Percentiles rank a stretch among this genome's conserved stretches.
phyloP scores from a whole-genome alignment of 2,329 filamentous ascomycete species.

The Sclerotinia borealis region DNA sequence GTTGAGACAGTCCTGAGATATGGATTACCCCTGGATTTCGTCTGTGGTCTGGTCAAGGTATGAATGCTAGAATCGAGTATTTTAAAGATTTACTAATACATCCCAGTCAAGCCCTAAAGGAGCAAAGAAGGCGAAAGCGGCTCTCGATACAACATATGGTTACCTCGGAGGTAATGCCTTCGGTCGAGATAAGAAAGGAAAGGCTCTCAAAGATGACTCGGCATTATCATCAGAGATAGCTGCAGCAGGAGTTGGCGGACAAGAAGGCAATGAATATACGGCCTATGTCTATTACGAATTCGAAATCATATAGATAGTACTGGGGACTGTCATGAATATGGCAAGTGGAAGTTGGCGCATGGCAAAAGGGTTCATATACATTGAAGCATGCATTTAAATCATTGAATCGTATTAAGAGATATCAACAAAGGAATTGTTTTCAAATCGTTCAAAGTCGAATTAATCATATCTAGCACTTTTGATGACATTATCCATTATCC shows the following conservation, averaged over 20 bases:
- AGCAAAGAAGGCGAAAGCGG: constrained; percentile 70
- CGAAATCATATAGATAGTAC: constrained; percentile 50
- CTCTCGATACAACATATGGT: constrained; percentile 77
- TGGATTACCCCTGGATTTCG: constrained; percentile 83
- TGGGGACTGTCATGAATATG: background rate
- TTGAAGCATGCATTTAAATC: constrained; percentile 21
- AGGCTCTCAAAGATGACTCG: constrained; percentile 84
- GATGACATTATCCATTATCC: background rate
- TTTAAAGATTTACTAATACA: constrained; percentile 18
- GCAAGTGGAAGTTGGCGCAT: constrained; percentile 18
- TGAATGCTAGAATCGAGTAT: background rate
- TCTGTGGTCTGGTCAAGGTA: constrained; percentile 80
- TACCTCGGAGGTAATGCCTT: constrained; percentile 95
- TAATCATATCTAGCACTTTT: background rate
- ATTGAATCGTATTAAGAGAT: constrained; percentile 18
- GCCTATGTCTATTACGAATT: constrained; percentile 97
- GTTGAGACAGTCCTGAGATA: constrained; percentile 98
- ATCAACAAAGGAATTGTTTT: constrained; percentile 4
- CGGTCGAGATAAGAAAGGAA: constrained; percentile 86
- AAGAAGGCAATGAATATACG: constrained; percentile 79
- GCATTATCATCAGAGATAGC: constrained; percentile 76
- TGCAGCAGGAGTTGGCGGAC: constrained; percentile 60
- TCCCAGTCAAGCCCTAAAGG: constrained; percentile 74
- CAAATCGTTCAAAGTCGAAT: background rate
- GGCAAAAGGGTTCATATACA: constrained; percentile 12